Conservation (phyloP, 805 yeast genomes). For the Kodamaea restingae region DNA sequence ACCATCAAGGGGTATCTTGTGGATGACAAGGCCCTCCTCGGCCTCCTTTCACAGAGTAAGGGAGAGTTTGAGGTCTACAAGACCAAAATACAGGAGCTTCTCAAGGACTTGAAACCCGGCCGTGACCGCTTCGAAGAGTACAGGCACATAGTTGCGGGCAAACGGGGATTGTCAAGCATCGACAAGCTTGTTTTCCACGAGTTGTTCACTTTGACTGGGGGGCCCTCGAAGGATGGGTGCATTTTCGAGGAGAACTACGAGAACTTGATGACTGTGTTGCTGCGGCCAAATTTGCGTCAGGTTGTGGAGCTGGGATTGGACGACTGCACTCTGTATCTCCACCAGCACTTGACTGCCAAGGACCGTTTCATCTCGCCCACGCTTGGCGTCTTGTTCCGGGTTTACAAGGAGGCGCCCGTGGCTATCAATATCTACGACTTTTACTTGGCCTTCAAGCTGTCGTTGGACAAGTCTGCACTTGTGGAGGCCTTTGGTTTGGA, state of each 20-base stretch:
- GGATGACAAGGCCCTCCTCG: slow-evolving; percentile 13
- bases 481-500: slow-evolving; percentile 8
- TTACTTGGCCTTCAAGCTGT: slow-evolving; percentile 55
- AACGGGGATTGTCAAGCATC: neutral
- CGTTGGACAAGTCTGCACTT: slow-evolving; percentile 30
- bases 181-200: slow-evolving; percentile 25
- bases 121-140: slow-evolving; percentile 24
- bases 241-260: slow-evolving; percentile 35
- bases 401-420: slow-evolving; percentile 76
- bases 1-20: slow-evolving; percentile 15
- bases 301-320: slow-evolving; percentile 30
- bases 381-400: slow-evolving; percentile 53
- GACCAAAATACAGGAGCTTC: slow-evolving; percentile 22
- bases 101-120: slow-evolving; percentile 14
- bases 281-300: slow-evolving; percentile 34
- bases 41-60: slow-evolving; percentile 16
- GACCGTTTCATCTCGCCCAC: slow-evolving; percentile 36
- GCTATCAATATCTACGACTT: slow-evolving; percentile 65
- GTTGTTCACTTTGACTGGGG: slow-evolving; percentile 29
- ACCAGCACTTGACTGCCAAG: slow-evolving; percentile 10
- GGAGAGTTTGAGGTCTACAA: slow-evolving; percentile 22
- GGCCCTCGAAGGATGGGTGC: slow-evolving; percentile 6
- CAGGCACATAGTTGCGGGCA: slow-evolving; percentile 12
- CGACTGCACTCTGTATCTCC: slow-evolving; percentile 24
- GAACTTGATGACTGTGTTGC: slow-evolving; percentile 34